Conservation (phyloP, 768 basidiomycete species). For the Xanthoconium purpureum region DNA sequence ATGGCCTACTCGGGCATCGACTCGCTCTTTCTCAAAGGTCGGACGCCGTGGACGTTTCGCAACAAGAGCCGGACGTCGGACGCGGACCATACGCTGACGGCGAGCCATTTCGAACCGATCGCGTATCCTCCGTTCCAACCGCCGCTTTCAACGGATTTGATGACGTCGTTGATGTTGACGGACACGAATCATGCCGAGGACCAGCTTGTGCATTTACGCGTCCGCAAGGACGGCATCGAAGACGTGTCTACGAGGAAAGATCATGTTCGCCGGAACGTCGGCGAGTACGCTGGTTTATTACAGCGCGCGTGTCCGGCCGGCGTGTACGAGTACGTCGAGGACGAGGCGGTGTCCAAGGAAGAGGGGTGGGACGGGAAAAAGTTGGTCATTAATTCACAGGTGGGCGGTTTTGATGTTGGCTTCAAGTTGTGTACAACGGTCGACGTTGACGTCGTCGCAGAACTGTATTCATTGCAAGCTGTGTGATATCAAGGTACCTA, state of each 20-base stretch:
- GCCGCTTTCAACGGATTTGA: slow-evolving; percentile 87
- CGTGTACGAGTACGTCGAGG: slow-evolving; percentile 94
- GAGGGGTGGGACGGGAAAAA: slow-evolving; percentile 79
- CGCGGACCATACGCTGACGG: slow-evolving; percentile 68
- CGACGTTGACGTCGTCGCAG: slow-evolving; percentile 37
- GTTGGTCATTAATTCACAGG: slow-evolving; percentile 95
- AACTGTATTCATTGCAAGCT: slow-evolving; percentile 94
- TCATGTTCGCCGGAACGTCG: slow-evolving; percentile 74
- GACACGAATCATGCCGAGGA: slow-evolving; percentile 96
- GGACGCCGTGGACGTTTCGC: slow-evolving; percentile 89
- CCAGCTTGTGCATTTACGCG: slow-evolving; percentile 84
- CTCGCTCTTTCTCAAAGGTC: slow-evolving; percentile 75
- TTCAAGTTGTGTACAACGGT: too few species aligned
- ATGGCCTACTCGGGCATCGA: slow-evolving; percentile 88
- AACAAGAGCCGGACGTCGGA: slow-evolving; percentile 56
- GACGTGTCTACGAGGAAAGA: slow-evolving; percentile 45
- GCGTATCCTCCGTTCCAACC: slow-evolving; percentile 85
- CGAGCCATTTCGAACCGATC: slow-evolving; percentile 67
- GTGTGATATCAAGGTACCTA: slow-evolving; percentile 94
- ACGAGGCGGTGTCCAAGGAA: slow-evolving; percentile 35
- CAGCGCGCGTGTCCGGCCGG: slow-evolving; percentile 90
- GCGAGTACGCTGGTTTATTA: slow-evolving; percentile 84
- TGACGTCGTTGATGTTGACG: slow-evolving; percentile 86
- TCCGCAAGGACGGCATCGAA: slow-evolving; percentile 44
- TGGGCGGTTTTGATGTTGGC: slow-evolving; percentile 38